Conservation (phyloP, 2,329 filamentous ascomycete genomes). For the Fusarium dimerum region DNA sequence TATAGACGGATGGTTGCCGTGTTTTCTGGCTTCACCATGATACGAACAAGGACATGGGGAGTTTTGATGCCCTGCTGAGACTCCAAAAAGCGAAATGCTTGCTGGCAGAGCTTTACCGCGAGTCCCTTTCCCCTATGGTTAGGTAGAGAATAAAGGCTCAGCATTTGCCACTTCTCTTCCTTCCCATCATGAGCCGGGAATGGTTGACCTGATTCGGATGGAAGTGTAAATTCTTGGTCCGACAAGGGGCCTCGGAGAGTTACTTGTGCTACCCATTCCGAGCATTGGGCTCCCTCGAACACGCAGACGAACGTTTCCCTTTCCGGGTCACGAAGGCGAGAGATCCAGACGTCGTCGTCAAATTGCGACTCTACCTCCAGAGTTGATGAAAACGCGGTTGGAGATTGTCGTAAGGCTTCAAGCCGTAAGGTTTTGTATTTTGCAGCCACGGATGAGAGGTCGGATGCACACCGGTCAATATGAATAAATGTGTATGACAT, state of each 20-base stretch:
- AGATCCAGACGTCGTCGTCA: not conserved
- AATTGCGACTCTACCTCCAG: not conserved
- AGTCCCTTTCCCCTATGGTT: conserved; percentile 11
- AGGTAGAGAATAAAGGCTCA: conserved; percentile 13
- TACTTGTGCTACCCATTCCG: conserved; percentile 1
- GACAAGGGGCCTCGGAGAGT: conserved; percentile 1
- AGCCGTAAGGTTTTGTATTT: not conserved
- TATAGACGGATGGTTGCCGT: not conserved
- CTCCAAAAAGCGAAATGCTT: conserved; percentile 9
- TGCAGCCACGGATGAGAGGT: no score
- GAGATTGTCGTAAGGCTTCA: conserved; percentile 1
- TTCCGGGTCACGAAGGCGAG: not conserved
- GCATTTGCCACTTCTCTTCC: conserved; percentile 17
- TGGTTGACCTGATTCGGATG: not conserved
- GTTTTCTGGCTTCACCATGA: conserved; percentile 3
- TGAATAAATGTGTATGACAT: no score
- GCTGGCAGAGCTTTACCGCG: conserved; percentile 8
- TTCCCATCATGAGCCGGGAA: not conserved
- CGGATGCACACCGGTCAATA: no score
- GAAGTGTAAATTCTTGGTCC: not conserved
- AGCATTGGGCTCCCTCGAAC: not conserved
- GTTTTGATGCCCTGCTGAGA: not conserved
- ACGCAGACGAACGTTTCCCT: conserved; percentile 1
- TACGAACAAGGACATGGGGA: not conserved
- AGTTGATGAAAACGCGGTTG: not conserved